Conservation (phyloP, 371 early-diverging fungal species). For the Actinomucor elegans region DNA sequence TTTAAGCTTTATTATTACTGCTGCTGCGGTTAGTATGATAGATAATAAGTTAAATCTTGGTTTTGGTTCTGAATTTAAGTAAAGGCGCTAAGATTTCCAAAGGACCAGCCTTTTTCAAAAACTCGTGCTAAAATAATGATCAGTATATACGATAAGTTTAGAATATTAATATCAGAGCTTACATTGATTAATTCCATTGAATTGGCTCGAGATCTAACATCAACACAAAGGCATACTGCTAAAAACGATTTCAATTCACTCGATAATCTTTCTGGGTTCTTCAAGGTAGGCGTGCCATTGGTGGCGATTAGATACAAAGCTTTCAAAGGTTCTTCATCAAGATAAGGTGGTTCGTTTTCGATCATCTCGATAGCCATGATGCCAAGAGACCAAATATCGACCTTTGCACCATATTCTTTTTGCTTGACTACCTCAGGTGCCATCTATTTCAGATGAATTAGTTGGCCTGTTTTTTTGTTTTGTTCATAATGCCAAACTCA, state of each 20-base stretch:
- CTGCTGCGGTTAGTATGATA: no score
- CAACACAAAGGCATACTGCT: slow-evolving; percentile 88
- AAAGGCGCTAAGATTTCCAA: slow-evolving; percentile 53
- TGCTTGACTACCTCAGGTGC: slow-evolving; percentile 93
- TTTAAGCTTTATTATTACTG: no score
- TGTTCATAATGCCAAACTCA: no score
- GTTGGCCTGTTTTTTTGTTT: background rate
- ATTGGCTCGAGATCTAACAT: slow-evolving; percentile 84
- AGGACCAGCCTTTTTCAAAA: slow-evolving; percentile 65
- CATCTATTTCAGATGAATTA: no score
- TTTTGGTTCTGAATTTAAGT: slow-evolving; percentile 50
- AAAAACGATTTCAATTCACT: slow-evolving; percentile 86
- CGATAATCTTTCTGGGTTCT: slow-evolving; percentile 82
- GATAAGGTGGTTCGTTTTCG: slow-evolving; percentile 96
- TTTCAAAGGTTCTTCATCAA: slow-evolving; percentile 93
- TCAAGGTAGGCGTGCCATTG: slow-evolving; percentile 94
- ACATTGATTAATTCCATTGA: slow-evolving; percentile 79
- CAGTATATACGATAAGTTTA: no score
- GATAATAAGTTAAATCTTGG: no score
- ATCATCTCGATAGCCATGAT: slow-evolving; percentile 98
- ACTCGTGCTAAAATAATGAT: slow-evolving; percentile 71
- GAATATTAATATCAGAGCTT: no score
- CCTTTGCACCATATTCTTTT: slow-evolving; percentile 87
- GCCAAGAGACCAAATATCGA: slow-evolving; percentile 93
- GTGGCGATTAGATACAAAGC: slow-evolving; percentile 96